Evolutionary conservation across 306 rosid genomes (phyloP).

Genomic region (Vigna mungo): DNA sequence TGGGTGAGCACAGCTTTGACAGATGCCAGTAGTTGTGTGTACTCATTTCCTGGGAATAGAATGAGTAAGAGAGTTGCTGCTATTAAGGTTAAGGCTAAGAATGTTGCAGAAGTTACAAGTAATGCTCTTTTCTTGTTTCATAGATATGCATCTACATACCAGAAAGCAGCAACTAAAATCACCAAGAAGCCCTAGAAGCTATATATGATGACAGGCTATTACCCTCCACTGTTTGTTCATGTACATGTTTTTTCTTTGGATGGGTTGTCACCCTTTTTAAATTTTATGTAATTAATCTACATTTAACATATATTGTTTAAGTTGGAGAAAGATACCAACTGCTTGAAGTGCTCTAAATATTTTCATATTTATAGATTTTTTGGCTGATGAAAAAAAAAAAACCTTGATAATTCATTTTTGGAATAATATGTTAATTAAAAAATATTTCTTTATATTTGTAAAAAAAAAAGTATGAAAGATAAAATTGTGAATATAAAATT

Average conservation of each 20-base stretch:
- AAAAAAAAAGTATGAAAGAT: too few relatives aligned
- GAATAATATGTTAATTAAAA: too few relatives aligned
- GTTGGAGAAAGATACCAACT: too few relatives aligned
- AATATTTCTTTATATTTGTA: too few relatives aligned
- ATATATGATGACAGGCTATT: not conserved
- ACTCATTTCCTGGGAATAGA: conserved; percentile 47
- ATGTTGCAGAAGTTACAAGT: conserved; percentile 64
- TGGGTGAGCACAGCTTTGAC: conserved; percentile 74
- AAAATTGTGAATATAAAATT: too few relatives aligned
- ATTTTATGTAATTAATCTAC: too few relatives aligned
- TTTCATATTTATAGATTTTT: too few relatives aligned
- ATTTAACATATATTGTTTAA: too few relatives aligned
- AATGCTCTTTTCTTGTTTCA: conserved; percentile 69
- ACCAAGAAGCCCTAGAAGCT: conserved; percentile 40
- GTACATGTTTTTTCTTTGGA: conserved; percentile 50
- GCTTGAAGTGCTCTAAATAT: too few relatives aligned
- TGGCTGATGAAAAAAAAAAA: too few relatives aligned
- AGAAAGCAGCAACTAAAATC: conserved; percentile 19
- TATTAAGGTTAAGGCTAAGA: conserved; percentile 59
- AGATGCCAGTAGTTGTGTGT: conserved; percentile 59
- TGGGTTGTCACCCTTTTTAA: not conserved
- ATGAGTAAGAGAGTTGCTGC: conserved; percentile 63
- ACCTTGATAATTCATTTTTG: too few relatives aligned
- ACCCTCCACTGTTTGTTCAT: conserved; percentile 43
- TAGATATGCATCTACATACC: conserved; percentile 53